A percentile compares a stretch with the other conserved stretches of the same genome.
These are phyloP conservation scores for Glarea lozoyensis DNA, from an alignment of 495 filamentous ascomycete species.

Conservation along the genomic window DNA sequence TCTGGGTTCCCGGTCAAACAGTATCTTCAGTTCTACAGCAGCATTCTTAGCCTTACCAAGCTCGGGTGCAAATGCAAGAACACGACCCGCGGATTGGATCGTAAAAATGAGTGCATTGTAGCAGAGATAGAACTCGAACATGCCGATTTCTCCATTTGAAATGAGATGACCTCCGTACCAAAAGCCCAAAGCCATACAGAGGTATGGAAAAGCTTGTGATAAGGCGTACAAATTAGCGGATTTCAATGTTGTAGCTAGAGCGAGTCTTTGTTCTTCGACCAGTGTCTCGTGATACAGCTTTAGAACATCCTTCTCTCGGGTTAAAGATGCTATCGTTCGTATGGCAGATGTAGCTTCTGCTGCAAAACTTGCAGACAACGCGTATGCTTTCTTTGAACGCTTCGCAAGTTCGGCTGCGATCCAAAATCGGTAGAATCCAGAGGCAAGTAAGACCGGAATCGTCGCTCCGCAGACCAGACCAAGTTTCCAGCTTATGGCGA, in stretches of 20 bases:
- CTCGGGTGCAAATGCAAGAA: too few relatives aligned
- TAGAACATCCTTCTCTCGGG: too few relatives aligned
- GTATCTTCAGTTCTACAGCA: constrained; percentile 60
- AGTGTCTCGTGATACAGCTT: too few relatives aligned
- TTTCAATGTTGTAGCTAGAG: constrained; percentile 30
- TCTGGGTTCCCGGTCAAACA: constrained; percentile 67
- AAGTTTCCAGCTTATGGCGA: constrained; percentile 56
- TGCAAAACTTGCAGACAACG: too few relatives aligned
- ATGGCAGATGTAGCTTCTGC: too few relatives aligned
- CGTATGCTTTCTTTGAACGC: too few relatives aligned
- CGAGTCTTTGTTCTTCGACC: too few relatives aligned
- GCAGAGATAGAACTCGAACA: too few relatives aligned
- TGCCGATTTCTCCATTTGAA: constrained; percentile 43
- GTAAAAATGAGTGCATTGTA: too few relatives aligned
- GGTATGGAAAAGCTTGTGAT: constrained; percentile 38
- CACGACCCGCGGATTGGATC: too few relatives aligned
- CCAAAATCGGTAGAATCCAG: constrained; percentile 26
- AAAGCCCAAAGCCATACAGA: constrained; percentile 49
- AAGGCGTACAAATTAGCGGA: constrained; percentile 18
- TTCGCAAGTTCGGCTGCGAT: too few relatives aligned
- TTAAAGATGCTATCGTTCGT: too few relatives aligned
- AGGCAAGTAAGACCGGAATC: constrained; percentile 38
- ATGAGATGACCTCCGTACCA: constrained; percentile 56
- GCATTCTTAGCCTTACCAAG: constrained; percentile 85
- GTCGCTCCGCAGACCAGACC: constrained; percentile 38